Evolutionary conservation across 2,329 filamentous ascomycete species (phyloP).

Genomic region (Fusarium floridanum): DNA sequence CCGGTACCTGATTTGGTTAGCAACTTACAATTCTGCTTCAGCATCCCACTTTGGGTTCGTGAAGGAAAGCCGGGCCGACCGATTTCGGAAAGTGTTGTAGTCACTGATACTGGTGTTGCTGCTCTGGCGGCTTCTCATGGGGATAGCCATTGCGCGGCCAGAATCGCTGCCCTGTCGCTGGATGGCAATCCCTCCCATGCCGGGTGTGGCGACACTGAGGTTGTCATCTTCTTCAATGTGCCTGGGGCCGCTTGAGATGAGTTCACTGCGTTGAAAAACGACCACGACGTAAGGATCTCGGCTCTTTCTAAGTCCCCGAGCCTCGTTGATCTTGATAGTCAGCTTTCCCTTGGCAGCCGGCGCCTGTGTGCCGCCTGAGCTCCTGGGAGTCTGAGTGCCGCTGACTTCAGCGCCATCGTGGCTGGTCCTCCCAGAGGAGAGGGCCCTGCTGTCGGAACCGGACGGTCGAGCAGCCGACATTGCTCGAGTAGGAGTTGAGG

Average conservation of each 20-base stretch:
- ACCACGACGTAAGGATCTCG: conserved; percentile 95
- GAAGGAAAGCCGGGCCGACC: conserved; percentile 67
- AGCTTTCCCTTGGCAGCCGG: conserved; percentile 87
- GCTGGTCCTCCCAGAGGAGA: conserved; percentile 52
- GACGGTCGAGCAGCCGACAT: conserved; percentile 75
- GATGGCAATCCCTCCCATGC: conserved; percentile 67
- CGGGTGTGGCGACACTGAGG: conserved; percentile 60
- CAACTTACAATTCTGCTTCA: conserved; percentile 88
- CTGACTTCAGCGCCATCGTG: conserved; percentile 61
- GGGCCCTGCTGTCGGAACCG: conserved; percentile 60
- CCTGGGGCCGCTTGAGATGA: conserved; percentile 89
- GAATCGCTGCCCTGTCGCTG: conserved; percentile 83
- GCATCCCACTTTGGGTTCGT: conserved; percentile 96
- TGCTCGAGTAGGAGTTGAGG: conserved; percentile 89
- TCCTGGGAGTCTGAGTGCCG: conserved; percentile 65
- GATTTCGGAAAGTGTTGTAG: conserved; percentile 69
- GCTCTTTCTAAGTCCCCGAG: conserved; percentile 82
- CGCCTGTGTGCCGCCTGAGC: conserved; percentile 69
- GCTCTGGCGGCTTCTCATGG: conserved; percentile 96
- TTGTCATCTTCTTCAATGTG: conserved; percentile 72
- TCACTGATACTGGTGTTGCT: conserved; percentile 91
- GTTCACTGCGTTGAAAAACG: conserved; percentile 96
- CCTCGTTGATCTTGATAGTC: conserved; percentile 89
- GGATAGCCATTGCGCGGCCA: conserved; percentile 89
- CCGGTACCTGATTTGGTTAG: no score